Conservation (phyloP, 257 asterid genomes). For the Capsicum chinense region DNA sequence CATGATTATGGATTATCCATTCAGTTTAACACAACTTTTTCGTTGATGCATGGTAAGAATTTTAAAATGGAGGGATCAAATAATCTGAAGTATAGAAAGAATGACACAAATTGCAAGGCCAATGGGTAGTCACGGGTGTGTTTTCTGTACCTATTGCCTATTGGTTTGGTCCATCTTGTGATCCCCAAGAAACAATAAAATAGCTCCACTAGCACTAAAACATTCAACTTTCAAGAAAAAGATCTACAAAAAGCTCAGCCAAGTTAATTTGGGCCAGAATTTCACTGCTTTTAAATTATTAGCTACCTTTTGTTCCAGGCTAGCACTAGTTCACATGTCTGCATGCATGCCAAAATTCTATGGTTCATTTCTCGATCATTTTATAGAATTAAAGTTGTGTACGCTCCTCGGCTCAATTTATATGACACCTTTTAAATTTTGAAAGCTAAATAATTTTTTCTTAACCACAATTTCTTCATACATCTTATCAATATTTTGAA, state of each 20-base stretch:
- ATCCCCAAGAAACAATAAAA: slow-evolving; percentile 17
- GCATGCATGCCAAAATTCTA: slow-evolving; percentile 20
- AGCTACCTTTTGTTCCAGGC: slow-evolving; percentile 4
- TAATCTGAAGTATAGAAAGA: slow-evolving; percentile 24
- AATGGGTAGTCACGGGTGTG: slow-evolving; percentile 41
- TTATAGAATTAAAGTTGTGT: not conserved
- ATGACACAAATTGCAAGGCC: slow-evolving; percentile 35
- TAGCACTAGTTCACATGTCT: slow-evolving; percentile 38
- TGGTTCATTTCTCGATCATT: not conserved
- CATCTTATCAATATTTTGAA: not conserved
- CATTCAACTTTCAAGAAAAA: not conserved
- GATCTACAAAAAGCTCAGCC: not conserved
- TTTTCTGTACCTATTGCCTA: slow-evolving; percentile 11
- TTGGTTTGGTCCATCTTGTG: slow-evolving; percentile 25
- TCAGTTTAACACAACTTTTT: no score
- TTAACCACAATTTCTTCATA: not conserved
- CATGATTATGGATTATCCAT: no score
- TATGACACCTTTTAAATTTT: not conserved
- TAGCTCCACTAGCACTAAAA: not conserved
- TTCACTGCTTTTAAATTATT: slow-evolving; percentile 18
- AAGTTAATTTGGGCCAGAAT: not conserved
- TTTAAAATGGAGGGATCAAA: no score
- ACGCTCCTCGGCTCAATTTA: not conserved
- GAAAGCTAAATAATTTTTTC: no score
- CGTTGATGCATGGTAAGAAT: no score